Evolutionary conservation across 768 basidiomycete species (phyloP), one percentile per base, ranked within the genome.

Genomic region (Suillus subalutaceus): DNA sequence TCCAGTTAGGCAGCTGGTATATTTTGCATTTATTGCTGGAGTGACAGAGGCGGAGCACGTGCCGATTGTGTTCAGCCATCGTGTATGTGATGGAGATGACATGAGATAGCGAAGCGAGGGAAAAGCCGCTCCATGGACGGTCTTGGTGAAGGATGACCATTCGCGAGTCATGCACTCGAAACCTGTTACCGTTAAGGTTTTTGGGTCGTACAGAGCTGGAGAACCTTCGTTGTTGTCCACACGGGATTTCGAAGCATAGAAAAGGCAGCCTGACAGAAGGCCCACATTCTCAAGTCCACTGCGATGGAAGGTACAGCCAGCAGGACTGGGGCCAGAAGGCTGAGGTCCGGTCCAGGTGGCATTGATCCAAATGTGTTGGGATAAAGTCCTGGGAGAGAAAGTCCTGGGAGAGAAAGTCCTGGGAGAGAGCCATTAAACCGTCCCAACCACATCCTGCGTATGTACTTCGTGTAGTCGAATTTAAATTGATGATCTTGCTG

Each of bases 371-470:
- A 16, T 52, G 7, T 26, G 15, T 30, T 5, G 26, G 4, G 50
- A 15, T 15, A 52, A 26, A 52, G 7, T 26, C 26, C 26, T 52
- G 26, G 26, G 26, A n/a, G n/a, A n/a, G n/a, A n/a, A n/a, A n/a
- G n/a, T n/a, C n/a, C n/a, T n/a, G n/a, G n/a, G n/a, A 26, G 26
- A 26, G 26, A 26, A 26, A 2, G 26, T 26, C 26, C 26, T 26
- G 26, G 26, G 26, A 30, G 15, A 15, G 26, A 32, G 15, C 52
- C 26, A 52, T 26, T 26, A 16, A 52, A 52, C 16, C 26, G 52
- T 52, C 52, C 52, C 52, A 52, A 4, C 52, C 52, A 52, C 7
- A 52, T 52, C 16, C 52, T 52, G 26, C 52, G 52, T 52, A 52
- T 23, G 3, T 32, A 7, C 15, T 52, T 52, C 30, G 52, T 13